Conservation (phyloP, 371 early-diverging fungal genomes). For the Gilbertella persicaria region DNA sequence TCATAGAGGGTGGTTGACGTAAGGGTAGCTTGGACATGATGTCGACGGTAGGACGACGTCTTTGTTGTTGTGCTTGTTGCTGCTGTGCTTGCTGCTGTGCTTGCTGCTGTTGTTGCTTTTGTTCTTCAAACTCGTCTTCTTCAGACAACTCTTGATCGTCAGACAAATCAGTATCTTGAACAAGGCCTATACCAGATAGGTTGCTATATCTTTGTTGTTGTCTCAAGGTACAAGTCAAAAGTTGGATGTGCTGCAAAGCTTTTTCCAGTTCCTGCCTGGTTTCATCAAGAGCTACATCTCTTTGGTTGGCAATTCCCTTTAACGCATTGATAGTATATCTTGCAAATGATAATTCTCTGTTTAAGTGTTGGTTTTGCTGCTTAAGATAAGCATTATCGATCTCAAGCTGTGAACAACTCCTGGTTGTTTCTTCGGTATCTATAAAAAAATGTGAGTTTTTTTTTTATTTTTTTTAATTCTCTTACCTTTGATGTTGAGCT, state of each 20-base stretch:
- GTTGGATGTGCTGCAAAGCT: constrained; percentile 40
- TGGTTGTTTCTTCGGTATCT: constrained; percentile 10
- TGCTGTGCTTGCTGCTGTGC: constrained; percentile 3
- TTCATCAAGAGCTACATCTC: constrained; percentile 34
- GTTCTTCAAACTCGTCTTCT: constrained; percentile 21
- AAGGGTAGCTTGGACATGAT: constrained; percentile 32
- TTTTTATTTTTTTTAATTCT: background rate
- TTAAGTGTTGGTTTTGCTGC: constrained; percentile 44
- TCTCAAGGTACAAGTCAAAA: constrained; percentile 12
- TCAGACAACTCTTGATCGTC: constrained; percentile 31
- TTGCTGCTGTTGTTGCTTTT: constrained; percentile 1
- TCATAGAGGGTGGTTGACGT: constrained; percentile 8
- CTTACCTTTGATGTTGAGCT: constrained; percentile 6
- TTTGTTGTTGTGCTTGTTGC: background rate
- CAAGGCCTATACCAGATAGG: constrained; percentile 19
- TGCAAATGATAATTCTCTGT: constrained; percentile 42
- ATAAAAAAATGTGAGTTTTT: background rate
- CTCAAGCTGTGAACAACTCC: constrained; percentile 31
- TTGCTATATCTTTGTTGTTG: constrained; percentile 16
- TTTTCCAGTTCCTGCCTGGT: constrained; percentile 56
- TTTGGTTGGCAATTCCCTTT: constrained; percentile 41
- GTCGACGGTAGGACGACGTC: constrained; percentile 10
- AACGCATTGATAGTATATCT: constrained; percentile 49
- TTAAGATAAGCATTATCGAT: constrained; percentile 42
- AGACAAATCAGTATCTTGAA: constrained; percentile 26